Evolutionary conservation across 2,329 filamentous ascomycete genomes (phyloP).

Genomic region (Cladosporium halotolerans): DNA sequence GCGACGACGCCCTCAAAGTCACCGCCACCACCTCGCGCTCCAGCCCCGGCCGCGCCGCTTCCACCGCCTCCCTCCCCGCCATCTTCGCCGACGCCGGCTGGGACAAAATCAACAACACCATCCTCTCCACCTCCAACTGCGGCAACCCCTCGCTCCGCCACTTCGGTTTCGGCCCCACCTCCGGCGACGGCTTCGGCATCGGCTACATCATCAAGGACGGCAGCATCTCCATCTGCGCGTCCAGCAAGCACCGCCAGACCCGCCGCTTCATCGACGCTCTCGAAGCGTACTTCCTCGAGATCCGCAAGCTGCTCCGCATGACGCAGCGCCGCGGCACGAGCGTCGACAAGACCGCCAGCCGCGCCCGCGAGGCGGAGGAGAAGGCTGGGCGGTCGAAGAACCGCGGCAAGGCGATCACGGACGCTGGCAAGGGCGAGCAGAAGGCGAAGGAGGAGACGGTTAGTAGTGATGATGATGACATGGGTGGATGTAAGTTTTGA

Average conservation of each 20-base stretch:
- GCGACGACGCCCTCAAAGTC: conserved; percentile 36
- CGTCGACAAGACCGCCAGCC: conserved; percentile 48
- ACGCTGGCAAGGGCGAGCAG: conserved; percentile 51
- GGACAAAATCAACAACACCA: conserved; percentile 92
- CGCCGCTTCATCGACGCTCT: conserved; percentile 82
- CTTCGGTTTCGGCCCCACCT: conserved; percentile 94
- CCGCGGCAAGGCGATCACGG: conserved; percentile 61
- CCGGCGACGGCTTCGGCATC: conserved; percentile 90
- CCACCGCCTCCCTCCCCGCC: conserved; percentile 53
- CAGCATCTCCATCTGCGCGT: conserved; percentile 81
- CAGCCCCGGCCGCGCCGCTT: background rate
- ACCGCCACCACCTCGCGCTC: conserved; percentile 1
- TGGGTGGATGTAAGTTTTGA: conserved; percentile 81
- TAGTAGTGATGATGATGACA: conserved; percentile 71
- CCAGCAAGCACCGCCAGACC: conserved; percentile 90
- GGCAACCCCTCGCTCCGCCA: conserved; percentile 91
- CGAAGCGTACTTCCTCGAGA: conserved; percentile 85
- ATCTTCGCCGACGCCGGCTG: conserved; percentile 85
- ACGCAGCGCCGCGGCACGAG: conserved; percentile 52
- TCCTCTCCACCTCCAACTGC: conserved; percentile 96
- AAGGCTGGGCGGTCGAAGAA: conserved; percentile 55
- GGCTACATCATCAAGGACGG: conserved; percentile 99
- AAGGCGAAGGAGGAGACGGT: conserved; percentile 61
- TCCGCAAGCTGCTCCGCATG: conserved; percentile 73
- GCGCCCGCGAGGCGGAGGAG: conserved; percentile 58